Base-by-base conservation (phyloP, 148 eudicot genomes). In the Polygonum aviculare region DNA sequence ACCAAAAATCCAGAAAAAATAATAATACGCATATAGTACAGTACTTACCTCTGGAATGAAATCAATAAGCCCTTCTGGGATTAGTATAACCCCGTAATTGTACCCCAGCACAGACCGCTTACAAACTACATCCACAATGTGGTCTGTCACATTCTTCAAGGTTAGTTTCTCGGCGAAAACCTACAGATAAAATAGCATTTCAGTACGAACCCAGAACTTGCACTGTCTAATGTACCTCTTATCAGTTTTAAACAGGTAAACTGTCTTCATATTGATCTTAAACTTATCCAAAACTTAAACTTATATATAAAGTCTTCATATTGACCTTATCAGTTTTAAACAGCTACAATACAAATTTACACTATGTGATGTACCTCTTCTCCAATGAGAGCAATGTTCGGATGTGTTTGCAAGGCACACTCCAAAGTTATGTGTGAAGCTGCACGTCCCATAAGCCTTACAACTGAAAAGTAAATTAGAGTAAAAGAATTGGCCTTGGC, bases 381-480 rank as follows among this genome's bases (percentile, higher is more conserved):
- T 75, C 98, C 98, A 76, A 94, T 89, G 79, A 95, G 97, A 81
- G 89, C 85, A 55, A 92, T 82, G 80, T 95, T 92, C 72, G 98
- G 97, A 81, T 95, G 99, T 76, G 99, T 96, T 82, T 96, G 99
- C 83, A 96, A 79, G 78, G 99, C 99, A 80, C 99, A 96, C 85
- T 93, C 99, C 80, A 95, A 83, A 19, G 99, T 95, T 71, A 95
- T 95, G 86, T 95, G 99, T 55, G 99, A 95, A 63, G 99, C 99
- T 79, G 99, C 97, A 85, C 98, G 98, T 55, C 99, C 99, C 99
- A 96, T 96, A 73, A 96, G 91, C 73, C 99, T 85, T 55, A 96
- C 99, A 77, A 95, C 99, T 93, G 87, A 75, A 80, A 74, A 39
- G 16, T 1, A 21, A 44, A 49, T 41, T 33, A 40, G 67, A 50